These are phyloP conservation scores for Eutrema yunnanense DNA, from an alignment of 345 rosid species.

Conservation along the genomic window DNA sequence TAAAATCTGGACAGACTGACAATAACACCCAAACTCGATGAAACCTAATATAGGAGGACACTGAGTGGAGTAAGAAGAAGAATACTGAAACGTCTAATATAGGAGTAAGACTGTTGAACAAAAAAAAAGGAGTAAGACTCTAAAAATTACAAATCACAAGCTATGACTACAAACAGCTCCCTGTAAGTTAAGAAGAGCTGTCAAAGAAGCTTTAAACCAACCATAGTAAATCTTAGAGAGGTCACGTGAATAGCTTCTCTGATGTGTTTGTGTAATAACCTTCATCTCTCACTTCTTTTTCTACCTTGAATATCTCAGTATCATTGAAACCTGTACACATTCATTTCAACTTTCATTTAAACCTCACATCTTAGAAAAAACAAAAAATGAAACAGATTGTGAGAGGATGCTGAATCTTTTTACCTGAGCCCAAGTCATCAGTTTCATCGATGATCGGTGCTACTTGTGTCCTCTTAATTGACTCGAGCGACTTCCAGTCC, in stretches of 20 bases:
- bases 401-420: neutral
- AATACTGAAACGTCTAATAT: neutral
- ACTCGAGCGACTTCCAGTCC: conserved; percentile 67
- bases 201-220: neutral
- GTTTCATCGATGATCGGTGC: conserved; percentile 41
- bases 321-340: conserved; percentile 66
- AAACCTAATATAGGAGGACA: neutral
- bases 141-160: neutral
- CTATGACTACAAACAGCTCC: conserved; percentile 1
- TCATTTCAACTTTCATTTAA: neutral
- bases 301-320: conserved; percentile 51
- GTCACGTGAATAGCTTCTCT: neutral
- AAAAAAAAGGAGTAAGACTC: neutral
- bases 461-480: conserved; percentile 27
- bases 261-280: conserved; percentile 13
- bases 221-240: neutral
- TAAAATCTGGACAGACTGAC: conserved; percentile 1
- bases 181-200: neutral
- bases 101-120: neutral
- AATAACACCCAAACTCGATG: neutral
- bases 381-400: neutral
- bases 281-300: conserved; percentile 39
- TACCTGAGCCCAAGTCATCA: conserved; percentile 66
- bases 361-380: neutral
- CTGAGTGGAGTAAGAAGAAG: neutral